Evolutionary conservation across 768 basidiomycete species (phyloP).

Genomic region (Tylopilus rubrobrunneus): DNA sequence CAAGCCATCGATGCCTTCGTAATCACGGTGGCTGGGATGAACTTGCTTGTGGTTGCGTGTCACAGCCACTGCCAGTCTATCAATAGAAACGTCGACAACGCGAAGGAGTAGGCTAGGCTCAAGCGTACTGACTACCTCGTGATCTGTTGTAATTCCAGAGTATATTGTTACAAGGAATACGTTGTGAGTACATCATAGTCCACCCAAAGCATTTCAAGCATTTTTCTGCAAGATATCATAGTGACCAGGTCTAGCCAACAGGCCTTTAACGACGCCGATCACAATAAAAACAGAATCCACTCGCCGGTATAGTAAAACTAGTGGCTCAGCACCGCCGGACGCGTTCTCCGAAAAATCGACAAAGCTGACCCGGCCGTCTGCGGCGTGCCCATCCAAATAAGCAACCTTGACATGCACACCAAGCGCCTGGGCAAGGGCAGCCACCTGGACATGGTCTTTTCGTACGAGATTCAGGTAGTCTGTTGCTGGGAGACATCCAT

Average conservation of each 20-base stretch:
- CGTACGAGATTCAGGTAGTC: neutral
- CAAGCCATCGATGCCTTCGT: too few relatives aligned
- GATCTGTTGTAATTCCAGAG: too few relatives aligned
- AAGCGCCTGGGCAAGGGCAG: constrained; percentile 68
- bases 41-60: too few relatives aligned
- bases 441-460: constrained; percentile 80
- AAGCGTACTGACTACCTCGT: too few relatives aligned
- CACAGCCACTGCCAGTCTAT: too few relatives aligned
- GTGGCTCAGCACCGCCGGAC: constrained; percentile 43
- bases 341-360: constrained; percentile 55
- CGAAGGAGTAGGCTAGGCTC: too few relatives aligned
- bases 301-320: constrained; percentile 75
- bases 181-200: neutral
- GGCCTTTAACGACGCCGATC: neutral
- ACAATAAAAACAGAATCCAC: constrained; percentile 14
- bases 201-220: neutral
- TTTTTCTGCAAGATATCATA: constrained; percentile 61
- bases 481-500: neutral
- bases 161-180: constrained; percentile 13
- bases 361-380: constrained; percentile 56
- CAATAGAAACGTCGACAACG: too few relatives aligned
- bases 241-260: constrained; percentile 67
- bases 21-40: too few relatives aligned
- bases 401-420: constrained; percentile 67
- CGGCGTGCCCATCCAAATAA: constrained; percentile 69